Percentiles rank a stretch among this genome's conserved stretches.
Conservation (phyloP, 345 rosid species). For the Syzygium aromaticum region DNA sequence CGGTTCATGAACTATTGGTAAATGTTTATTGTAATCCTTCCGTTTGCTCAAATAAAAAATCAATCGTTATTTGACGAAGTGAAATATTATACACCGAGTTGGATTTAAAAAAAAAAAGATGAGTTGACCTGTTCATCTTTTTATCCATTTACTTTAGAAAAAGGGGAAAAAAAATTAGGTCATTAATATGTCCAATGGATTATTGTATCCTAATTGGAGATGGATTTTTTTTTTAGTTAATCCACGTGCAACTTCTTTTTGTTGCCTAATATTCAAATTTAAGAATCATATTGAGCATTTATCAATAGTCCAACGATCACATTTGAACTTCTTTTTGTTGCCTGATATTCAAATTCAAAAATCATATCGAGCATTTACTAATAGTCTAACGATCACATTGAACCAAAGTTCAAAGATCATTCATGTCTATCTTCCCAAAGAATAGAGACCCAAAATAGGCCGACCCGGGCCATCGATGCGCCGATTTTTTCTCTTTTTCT, state of each 20-base stretch:
- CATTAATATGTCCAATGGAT: neutral
- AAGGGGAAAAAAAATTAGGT: neutral
- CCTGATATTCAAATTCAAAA: neutral
- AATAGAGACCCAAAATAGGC: neutral
- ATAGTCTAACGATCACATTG: neutral
- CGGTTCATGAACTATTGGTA: rapidly evolving
- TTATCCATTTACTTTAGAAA: neutral
- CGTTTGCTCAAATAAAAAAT: neutral
- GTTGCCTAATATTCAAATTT: neutral
- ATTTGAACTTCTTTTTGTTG: neutral
- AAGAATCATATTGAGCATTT: neutral
- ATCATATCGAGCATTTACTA: neutral
- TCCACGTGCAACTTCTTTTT: neutral
- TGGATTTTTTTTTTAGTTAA: neutral
- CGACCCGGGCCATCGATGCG: neutral
- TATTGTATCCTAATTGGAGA: neutral
- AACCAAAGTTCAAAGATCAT: neutral
- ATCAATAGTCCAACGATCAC: neutral
- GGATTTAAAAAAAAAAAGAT: neutral
- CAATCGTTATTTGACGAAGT: neutral
- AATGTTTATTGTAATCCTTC: neutral
- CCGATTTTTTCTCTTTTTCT: neutral
- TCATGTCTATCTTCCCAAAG: neutral
- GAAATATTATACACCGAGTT: neutral
- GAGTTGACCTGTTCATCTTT: neutral